Evolutionary conservation across 768 basidiomycete species (phyloP), one percentile per base, ranked within the genome.

Genomic region (Mycena albidolilacea): DNA sequence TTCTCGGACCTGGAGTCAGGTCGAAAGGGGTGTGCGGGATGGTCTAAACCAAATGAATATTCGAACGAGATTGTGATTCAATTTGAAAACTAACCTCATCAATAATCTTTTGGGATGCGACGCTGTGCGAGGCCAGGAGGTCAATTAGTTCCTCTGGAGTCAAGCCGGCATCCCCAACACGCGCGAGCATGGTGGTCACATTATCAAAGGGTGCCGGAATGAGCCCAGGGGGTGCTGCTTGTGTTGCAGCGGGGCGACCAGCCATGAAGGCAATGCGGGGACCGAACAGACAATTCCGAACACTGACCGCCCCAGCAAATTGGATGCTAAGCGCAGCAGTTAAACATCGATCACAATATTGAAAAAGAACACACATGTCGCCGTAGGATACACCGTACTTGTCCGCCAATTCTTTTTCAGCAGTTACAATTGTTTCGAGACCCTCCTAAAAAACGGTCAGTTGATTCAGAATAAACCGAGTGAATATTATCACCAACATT

Each of bases 231-330:
- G 75, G 72, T 9, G 76, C 64, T 5, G 72, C 48, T 10, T 41
- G 63, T 15, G 68, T 71, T 17, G 77, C 61, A 43, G 70, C 23
- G n/a, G 71, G 69, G 44, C 76, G 74, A 21, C 82, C 78, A 6
- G 75, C 71, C 57, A 78, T 69, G 75, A 80, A 80, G 14, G 72
- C 46, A 14, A 82, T 62, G 30, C 69, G 77, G 11, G 81, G 81
- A 2, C 67, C 72, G 55, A 81, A 81, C 5, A 78, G 76, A 55
- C 82, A 82, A 70, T 81, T 81, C 14, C 72, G 70, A 12, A 78
- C 73, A 12, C 73, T 77, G 48, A 81, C 80, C 7, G 82, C 80
- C 64, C 41, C 82, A 7, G 81, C 81, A 72, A 83, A 84, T 61
- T 81, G 80, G 68, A 84, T 81, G 70, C 75, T 76, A 35, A 15